Evolutionary conservation across 768 basidiomycete species (phyloP).

Genomic region (Sistotremastrum suecicum): DNA sequence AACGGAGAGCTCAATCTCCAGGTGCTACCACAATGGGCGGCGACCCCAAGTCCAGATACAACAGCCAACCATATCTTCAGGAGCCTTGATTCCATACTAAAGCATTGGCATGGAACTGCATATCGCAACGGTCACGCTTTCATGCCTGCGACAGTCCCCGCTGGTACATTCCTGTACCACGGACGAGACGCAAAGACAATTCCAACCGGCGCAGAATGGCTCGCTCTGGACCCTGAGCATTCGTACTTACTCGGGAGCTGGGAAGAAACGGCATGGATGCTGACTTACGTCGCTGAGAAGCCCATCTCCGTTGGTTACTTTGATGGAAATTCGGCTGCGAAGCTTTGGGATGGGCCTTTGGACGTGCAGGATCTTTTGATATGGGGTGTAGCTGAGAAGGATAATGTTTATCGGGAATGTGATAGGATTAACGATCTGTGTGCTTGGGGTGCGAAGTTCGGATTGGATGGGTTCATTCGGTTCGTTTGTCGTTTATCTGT

Average conservation of each 20-base stretch:
- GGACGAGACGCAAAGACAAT: conserved; percentile 10
- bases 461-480: conserved; percentile 22
- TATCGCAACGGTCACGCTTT: conserved; percentile 20
- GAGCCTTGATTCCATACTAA: conserved; percentile 19
- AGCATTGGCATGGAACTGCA: conserved; percentile 25
- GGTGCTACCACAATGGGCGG: too few relatives aligned
- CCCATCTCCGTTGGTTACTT: conserved; percentile 21
- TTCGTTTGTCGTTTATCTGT: not conserved
- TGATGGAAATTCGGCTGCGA: conserved; percentile 17
- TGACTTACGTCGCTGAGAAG: conserved; percentile 16
- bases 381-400: conserved; percentile 15
- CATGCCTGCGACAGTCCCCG: conserved; percentile 20
- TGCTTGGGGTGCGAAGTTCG: conserved; percentile 17
- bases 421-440: conserved; percentile 18
- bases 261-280: conserved; percentile 13
- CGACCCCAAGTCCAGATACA: not conserved
- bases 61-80: conserved; percentile 23
- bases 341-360: conserved; percentile 16
- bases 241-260: conserved; percentile 23
- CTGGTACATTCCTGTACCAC: conserved; percentile 24
- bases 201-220: conserved; percentile 20
- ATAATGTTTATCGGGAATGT: conserved; percentile 9
- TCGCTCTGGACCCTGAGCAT: conserved; percentile 22
- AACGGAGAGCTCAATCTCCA: too few relatives aligned
- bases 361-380: conserved; percentile 23